Percentiles rank a stretch among this genome's conserved stretches.
Conservation (phyloP, 1,139 yeast species). For the Hanseniaspora sp. region DNA sequence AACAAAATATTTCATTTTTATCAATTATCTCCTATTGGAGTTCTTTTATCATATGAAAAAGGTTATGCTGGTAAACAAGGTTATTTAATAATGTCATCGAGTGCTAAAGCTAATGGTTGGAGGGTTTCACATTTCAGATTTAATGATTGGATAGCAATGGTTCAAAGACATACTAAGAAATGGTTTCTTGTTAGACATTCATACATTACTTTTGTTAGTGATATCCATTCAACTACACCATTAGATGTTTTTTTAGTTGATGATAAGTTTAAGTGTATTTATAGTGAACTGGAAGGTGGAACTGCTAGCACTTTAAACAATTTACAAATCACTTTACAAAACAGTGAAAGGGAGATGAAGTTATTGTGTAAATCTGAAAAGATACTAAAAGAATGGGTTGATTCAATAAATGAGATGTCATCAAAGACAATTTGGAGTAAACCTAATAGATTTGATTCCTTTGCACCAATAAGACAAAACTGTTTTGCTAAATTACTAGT, state of each 20-base stretch:
- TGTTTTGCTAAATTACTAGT: constrained; percentile 95
- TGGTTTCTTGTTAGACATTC: constrained; percentile 85
- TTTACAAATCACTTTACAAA: constrained; percentile 56
- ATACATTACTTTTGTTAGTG: constrained; percentile 74
- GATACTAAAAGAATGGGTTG: constrained; percentile 66
- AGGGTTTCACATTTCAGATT: constrained; percentile 80
- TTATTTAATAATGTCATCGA: constrained; percentile 61
- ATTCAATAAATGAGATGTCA: constrained; percentile 61
- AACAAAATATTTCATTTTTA: constrained; percentile 74
- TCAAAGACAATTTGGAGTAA: constrained; percentile 60
- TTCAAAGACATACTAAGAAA: constrained; percentile 76
- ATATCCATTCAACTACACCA: constrained; percentile 75
- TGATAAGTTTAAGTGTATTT: constrained; percentile 45
- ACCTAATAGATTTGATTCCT: constrained; percentile 68
- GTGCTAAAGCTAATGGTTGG: constrained; percentile 90
- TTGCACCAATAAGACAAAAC: constrained; percentile 79
- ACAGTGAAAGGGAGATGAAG: constrained; percentile 66
- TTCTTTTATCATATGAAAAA: constrained; percentile 70
- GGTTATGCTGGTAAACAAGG: constrained; percentile 88
- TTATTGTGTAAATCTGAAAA: constrained; percentile 62
- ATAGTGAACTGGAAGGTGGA: constrained; percentile 23
- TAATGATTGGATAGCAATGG: constrained; percentile 72
- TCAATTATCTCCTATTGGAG: constrained; percentile 80
- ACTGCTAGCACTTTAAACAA: constrained; percentile 34
- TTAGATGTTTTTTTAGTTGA: constrained; percentile 85